A percentile compares a stretch with the other conserved stretches of the same genome.
Evolutionary conservation across 805 yeast species (phyloP).

Genomic region (Metschnikowia henanensis): DNA sequence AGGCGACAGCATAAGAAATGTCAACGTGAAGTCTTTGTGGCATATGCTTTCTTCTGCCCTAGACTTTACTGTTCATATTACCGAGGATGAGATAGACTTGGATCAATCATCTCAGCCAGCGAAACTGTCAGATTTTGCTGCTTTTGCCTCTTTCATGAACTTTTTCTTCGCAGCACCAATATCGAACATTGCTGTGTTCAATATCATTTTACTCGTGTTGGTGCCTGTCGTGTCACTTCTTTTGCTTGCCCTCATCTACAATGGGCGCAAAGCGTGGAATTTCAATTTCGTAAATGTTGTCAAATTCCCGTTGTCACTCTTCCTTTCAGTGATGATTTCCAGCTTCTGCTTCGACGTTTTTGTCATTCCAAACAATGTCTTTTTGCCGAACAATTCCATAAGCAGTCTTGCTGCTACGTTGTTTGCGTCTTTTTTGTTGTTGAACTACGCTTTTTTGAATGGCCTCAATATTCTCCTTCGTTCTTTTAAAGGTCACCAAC

Average conservation of each 20-base stretch:
- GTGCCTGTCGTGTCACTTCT: slow-evolving; percentile 55
- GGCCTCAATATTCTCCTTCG: slow-evolving; percentile 35
- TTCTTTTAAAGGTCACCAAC: slow-evolving; percentile 33
- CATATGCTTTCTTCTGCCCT: slow-evolving; percentile 78
- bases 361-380: slow-evolving; percentile 26
- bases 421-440: slow-evolving; percentile 48
- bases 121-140: slow-evolving; percentile 43
- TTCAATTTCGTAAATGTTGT: slow-evolving; percentile 41
- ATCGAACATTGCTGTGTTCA: slow-evolving; percentile 47
- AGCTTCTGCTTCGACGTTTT: slow-evolving; percentile 22
- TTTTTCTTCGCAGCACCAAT: slow-evolving; percentile 55
- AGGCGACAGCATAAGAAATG: slow-evolving; percentile 64
- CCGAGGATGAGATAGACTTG: slow-evolving; percentile 31
- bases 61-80: slow-evolving; percentile 53
- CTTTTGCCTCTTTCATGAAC: slow-evolving; percentile 67
- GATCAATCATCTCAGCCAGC: slow-evolving; percentile 22
- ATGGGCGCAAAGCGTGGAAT: slow-evolving; percentile 48
- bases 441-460: slow-evolving; percentile 58
- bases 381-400: slow-evolving; percentile 41
- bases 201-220: slow-evolving; percentile 50
- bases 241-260: slow-evolving; percentile 48
- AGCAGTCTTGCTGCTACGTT: slow-evolving; percentile 38
- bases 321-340: slow-evolving; percentile 40
- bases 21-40: slow-evolving; percentile 71
- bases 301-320: slow-evolving; percentile 53